A percentile compares a stretch with the other conserved stretches of the same genome.
phyloP scores from a whole-genome alignment of 768 basidiomycete genomes.

The Roridomyces roridus region DNA sequence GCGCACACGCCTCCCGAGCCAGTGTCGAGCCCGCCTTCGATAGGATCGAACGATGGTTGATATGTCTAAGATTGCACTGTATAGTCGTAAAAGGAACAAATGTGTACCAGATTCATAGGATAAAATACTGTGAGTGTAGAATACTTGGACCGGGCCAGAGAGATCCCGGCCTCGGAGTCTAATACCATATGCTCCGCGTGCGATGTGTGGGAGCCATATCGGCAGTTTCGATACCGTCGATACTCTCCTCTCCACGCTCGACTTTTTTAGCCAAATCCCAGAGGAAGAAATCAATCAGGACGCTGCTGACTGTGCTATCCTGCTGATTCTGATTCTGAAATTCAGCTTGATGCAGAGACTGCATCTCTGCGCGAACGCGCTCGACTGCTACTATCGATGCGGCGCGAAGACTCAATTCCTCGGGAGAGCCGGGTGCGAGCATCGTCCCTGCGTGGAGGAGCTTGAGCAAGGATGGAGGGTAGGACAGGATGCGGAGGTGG shows the following conservation, averaged over 20 bases:
- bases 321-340: constrained; percentile 19
- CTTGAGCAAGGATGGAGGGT: constrained; percentile 65
- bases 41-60: no score
- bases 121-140: no score
- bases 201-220: constrained; percentile 75
- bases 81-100: constrained; percentile 1
- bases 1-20: no score
- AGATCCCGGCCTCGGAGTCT: constrained; percentile 30
- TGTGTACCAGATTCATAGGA: not conserved
- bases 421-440: constrained; percentile 61
- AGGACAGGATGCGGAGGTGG: constrained; percentile 77
- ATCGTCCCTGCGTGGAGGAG: constrained; percentile 50
- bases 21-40: no score
- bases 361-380: constrained; percentile 66
- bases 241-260: constrained; percentile 63
- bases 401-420: constrained; percentile 82
- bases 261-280: constrained; percentile 88
- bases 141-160: no score
- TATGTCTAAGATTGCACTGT: no score
- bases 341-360: constrained; percentile 16
- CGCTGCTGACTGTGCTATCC: constrained; percentile 62
- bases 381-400: constrained; percentile 86
- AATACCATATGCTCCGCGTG: constrained; percentile 90
- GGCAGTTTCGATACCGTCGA: constrained; percentile 63
- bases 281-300: constrained; percentile 88